Evolutionary conservation across 495 filamentous ascomycete genomes (phyloP), one percentile per base, ranked within the genome.

Genomic region (Neurospora discreta): DNA sequence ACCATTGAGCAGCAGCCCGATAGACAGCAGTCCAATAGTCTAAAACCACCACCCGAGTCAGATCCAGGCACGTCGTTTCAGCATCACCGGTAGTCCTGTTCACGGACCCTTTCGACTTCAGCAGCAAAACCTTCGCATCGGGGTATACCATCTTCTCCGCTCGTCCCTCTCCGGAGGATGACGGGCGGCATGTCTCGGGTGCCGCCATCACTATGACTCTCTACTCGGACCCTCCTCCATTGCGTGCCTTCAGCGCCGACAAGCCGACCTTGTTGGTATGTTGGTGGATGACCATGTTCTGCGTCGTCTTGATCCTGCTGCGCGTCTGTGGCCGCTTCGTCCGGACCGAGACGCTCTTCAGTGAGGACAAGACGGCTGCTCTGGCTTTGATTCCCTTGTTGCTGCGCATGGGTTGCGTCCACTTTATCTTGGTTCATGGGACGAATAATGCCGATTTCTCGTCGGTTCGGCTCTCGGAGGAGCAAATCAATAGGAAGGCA

Each of bases 211-310:
- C 74, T 72, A 86, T 86, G 84, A 71, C 84, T 70, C 79, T 89
- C 70, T 89, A 89, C 77, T 85, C 86, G 26, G 79, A 82, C 13
- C 88, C 90, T 10, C 91, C 92, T 67, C 83, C 85, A 69, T 81
- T 85, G 69, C 87, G 85, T 73, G 81, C 85, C 10, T 80, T 82
- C 77, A 74, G 82, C 77, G 77, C 89, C 39, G 86, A 92, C 81
- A 90, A 93, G 73, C 89, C 93, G 30, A 93, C 92, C 0, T 85
- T 99, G 46, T 84, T 98, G 70, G 93, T 95, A 76, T 94, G 91
- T 78, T 98, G 93, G 92, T 97, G 95, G 95, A 93, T 92, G 72
- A 96, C 93, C 9, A 83, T 83, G 8, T 95, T 96, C 77, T 92
- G 93, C 40, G 81, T 93, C 68, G 86, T 87, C 43, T 91, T 97